Conservation (phyloP, 108 stramenopile genomes). For the Conticribra guillardii region DNA sequence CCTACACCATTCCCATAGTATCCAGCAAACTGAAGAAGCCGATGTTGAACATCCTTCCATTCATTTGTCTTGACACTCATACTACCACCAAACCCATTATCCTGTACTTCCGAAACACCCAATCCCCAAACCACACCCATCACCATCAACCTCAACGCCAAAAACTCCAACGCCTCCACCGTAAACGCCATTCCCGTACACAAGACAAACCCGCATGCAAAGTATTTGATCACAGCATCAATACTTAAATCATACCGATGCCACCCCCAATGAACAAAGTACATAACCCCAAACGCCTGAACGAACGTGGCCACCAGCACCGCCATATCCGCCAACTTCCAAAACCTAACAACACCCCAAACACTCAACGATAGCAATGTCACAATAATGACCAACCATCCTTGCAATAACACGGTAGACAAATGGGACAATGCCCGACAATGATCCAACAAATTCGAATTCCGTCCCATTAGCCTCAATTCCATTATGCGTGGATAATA, state of each 20-base stretch:
- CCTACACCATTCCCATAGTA: not conserved
- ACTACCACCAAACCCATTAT: constrained; percentile 53
- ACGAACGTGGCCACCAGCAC: constrained; percentile 62
- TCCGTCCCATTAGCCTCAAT: constrained; percentile 13
- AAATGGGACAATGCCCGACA: constrained; percentile 41
- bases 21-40: constrained; percentile 25
- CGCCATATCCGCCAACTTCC: constrained; percentile 37
- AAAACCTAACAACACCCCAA: constrained; percentile 18
- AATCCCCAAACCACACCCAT: constrained; percentile 47
- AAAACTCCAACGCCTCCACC: constrained; percentile 61
- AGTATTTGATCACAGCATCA: constrained; percentile 85
- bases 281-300: constrained; percentile 61
- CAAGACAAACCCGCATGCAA: constrained; percentile 74
- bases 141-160: constrained; percentile 38
- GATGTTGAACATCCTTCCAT: not conserved
- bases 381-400: constrained; percentile 28
- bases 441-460: constrained; percentile 36
- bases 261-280: constrained; percentile 66
- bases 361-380: constrained; percentile 43
- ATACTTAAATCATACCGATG: constrained; percentile 68
- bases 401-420: constrained; percentile 35
- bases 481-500: constrained; percentile 63
- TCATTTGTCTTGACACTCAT: constrained; percentile 12
- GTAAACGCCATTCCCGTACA: constrained; percentile 72
- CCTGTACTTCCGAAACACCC: constrained; percentile 55